Evolutionary conservation across 2,329 filamentous ascomycete species (phyloP).

Genomic region (Xylariaceae sp.): DNA sequence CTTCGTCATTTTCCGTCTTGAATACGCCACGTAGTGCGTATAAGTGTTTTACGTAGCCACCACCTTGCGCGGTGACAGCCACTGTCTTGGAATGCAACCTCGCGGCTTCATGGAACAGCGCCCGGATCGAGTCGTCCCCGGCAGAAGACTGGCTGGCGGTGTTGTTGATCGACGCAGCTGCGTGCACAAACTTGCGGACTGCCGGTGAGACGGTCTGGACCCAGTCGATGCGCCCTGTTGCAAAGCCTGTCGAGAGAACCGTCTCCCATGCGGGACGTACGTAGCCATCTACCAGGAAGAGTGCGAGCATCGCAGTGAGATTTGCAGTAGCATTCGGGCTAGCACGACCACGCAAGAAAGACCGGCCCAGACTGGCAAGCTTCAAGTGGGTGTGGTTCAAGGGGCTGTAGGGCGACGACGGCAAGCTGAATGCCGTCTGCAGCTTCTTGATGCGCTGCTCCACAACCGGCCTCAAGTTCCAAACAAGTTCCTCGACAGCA

Average conservation of each 20-base stretch:
- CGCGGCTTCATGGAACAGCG: conserved; percentile 5
- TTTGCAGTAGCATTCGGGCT: conserved; percentile 17
- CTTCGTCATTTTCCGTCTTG: background rate
- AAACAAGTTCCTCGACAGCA: background rate
- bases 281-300: conserved; percentile 12
- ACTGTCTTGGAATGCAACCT: conserved; percentile 4
- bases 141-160: background rate
- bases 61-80: conserved; percentile 2
- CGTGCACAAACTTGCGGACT: conserved; percentile 11
- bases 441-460: conserved; percentile 5
- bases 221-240: conserved; percentile 17
- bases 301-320: conserved; percentile 9
- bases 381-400: conserved; percentile 12
- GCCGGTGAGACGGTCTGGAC: conserved; percentile 16
- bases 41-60: conserved; percentile 11
- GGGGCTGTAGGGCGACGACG: background rate
- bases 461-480: background rate
- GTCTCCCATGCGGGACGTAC: conserved; percentile 19
- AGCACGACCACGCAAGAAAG: conserved; percentile 6
- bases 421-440: background rate
- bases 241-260: conserved; percentile 8
- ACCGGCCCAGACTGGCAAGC: conserved; percentile 3
- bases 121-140: background rate
- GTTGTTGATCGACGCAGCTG: background rate
- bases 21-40: conserved; percentile 13